These are phyloP conservation scores for Calonectria henricotiae DNA, from an alignment of 2,329 filamentous ascomycete genomes.

Conservation along the genomic window DNA sequence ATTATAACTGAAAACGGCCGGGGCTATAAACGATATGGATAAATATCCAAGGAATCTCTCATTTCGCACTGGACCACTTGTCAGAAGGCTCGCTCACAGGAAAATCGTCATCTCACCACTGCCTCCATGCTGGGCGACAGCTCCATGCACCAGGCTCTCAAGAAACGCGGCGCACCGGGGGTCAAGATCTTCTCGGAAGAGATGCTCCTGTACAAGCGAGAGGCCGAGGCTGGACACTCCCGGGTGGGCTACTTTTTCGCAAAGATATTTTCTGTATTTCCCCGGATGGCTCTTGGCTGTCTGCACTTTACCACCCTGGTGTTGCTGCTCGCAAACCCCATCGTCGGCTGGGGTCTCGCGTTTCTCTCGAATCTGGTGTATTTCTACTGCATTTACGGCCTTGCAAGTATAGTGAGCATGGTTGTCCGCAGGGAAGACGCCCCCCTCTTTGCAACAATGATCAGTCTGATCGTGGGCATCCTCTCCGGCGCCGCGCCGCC, in stretches of 20 bases:
- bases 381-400: conserved; percentile 73
- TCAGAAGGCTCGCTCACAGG: conserved; percentile 42
- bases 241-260: conserved; percentile 71
- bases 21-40: conserved; percentile 65
- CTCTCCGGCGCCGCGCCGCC: conserved; percentile 70
- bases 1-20: conserved; percentile 74
- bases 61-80: conserved; percentile 66
- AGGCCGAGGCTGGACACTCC: conserved; percentile 72
- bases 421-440: conserved; percentile 71
- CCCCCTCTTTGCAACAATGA: conserved; percentile 71
- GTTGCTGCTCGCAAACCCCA: conserved; percentile 65
- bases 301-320: conserved; percentile 71
- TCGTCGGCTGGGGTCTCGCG: conserved; percentile 66
- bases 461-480: conserved; percentile 69
- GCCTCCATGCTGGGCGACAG: conserved; percentile 51
- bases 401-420: conserved; percentile 70
- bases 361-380: conserved; percentile 70
- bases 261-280: conserved; percentile 69
- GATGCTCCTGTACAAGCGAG: conserved; percentile 66
- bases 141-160: conserved; percentile 64
- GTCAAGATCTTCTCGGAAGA: conserved; percentile 69
- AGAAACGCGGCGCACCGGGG: conserved; percentile 67
- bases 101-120: conserved; percentile 41
- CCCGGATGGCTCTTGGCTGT: conserved; percentile 67
- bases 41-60: conserved; percentile 66